Evolutionary conservation across 768 basidiomycete genomes (phyloP), one percentile per base, ranked within the genome.

Genomic region (Leccinum truebloodii): DNA sequence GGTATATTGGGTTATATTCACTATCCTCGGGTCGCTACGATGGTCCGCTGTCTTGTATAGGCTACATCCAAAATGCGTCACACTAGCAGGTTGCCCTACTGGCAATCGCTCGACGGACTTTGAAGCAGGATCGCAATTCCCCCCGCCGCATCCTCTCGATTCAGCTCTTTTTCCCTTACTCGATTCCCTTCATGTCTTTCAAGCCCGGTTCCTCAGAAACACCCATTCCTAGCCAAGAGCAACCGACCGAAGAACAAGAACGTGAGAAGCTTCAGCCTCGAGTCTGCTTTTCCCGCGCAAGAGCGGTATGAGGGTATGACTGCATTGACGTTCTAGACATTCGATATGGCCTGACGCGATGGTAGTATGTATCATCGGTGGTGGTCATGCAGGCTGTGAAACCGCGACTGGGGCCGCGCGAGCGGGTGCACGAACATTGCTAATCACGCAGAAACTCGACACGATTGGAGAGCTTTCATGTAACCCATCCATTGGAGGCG

Each of bases 321-420:
- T 52, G 0, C 2, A 37, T 49, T 8, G 20, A 39, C 55, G 48
- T n/a, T 60, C 30, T 62, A 8, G 18, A 59, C 6, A 37, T 26
- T 58, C 77, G 79, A 7, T 35, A 10, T n/a, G 18, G 79, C 63
- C 76, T 76, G 54, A 80, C 72, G 18, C 65, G 77, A 8, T 77
- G 78, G 22, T 22, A 84, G 92, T 94, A 0, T 92, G 92, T 66
- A 81, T 96, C 32, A 92, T 95, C 65, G 94, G 94, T 28, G 94
- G 90, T 4, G 94, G 94, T 4, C 94, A 96, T 78, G 94, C 94
- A 32, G 94, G 94, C 1, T 94, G 92, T 67, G 94, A 96, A 71
- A 94, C 94, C 1, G 94, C 94, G 0, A 85, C 93, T 6, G 94
- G 89, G 3, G 82, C 94, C 16, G 93, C 94, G 1, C 80, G 94